These are phyloP conservation scores for Candida methanosorbosa DNA, from an alignment of 805 yeast species.

Conservation along the genomic window DNA sequence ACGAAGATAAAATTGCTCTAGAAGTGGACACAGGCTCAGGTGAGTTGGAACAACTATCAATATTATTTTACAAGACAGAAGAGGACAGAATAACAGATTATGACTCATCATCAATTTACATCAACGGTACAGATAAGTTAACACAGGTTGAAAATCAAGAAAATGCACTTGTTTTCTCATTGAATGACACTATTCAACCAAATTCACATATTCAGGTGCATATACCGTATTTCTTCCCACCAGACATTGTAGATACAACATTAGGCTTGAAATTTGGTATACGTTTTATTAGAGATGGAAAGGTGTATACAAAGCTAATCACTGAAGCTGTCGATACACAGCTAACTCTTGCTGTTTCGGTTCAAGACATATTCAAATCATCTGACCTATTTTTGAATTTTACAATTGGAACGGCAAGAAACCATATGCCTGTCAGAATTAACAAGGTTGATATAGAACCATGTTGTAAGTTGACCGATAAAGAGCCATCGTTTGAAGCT, in stretches of 20 bases:
- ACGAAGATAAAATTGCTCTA: constrained; percentile 18
- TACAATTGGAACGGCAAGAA: constrained; percentile 51
- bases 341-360: constrained; percentile 62
- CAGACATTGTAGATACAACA: constrained; percentile 22
- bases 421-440: constrained; percentile 45
- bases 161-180: not conserved
- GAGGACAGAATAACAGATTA: constrained; percentile 17
- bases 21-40: constrained; percentile 13
- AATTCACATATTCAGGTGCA: constrained; percentile 6
- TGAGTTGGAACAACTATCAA: constrained; percentile 5
- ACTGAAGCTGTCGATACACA: constrained; percentile 36
- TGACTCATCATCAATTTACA: constrained; percentile 4
- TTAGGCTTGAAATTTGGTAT: constrained; percentile 14
- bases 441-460: constrained; percentile 29
- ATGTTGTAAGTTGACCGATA: constrained; percentile 1
- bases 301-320: constrained; percentile 10
- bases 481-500: constrained; percentile 10
- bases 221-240: constrained; percentile 26
- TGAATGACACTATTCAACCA: constrained; percentile 1
- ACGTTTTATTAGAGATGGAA: constrained; percentile 10
- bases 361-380: constrained; percentile 66
- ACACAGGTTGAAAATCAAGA: constrained; percentile 4
- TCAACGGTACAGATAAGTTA: not conserved
- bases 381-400: constrained; percentile 55
- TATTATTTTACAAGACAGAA: constrained; percentile 19